A percentile compares a stretch with the other conserved stretches of the same genome.
Evolutionary conservation across 179 eudicot genomes (phyloP).

Genomic region (Carnegiea gigantea): DNA sequence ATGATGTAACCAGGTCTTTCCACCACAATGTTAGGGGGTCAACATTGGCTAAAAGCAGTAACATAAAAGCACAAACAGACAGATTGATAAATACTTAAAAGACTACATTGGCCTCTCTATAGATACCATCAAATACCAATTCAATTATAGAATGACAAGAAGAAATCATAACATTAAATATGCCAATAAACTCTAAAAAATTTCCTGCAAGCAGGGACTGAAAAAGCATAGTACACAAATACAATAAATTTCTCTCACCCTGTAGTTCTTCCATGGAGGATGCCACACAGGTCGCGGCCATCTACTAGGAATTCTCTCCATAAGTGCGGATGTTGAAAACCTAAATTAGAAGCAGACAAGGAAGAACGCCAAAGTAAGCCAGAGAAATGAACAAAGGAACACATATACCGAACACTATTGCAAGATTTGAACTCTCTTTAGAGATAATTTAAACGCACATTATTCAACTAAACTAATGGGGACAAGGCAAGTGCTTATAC

Average conservation of each 20-base stretch:
- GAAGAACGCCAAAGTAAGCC: slow-evolving; percentile 3
- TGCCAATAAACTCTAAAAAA: background rate
- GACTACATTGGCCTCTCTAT: background rate
- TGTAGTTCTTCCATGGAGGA: slow-evolving; percentile 96
- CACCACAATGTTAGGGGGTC: background rate
- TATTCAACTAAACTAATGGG: background rate
- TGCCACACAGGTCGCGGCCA: slow-evolving; percentile 97
- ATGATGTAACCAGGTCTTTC: background rate
- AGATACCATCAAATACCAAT: background rate
- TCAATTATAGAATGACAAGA: background rate
- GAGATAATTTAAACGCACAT: background rate
- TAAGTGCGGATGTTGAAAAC: slow-evolving; percentile 86
- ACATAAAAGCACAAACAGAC: background rate
- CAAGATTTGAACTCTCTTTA: background rate
- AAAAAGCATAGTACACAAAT: background rate
- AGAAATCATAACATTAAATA: background rate
- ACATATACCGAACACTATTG: background rate
- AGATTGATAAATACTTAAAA: background rate
- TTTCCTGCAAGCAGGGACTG: background rate
- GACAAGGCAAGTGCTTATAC: background rate
- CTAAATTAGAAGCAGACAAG: slow-evolving; percentile 27
- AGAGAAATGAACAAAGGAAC: background rate
- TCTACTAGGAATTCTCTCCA: slow-evolving; percentile 97
- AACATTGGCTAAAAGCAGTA: background rate
- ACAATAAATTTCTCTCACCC: slow-evolving; percentile 48